These are phyloP conservation scores for Mixia osmundae DNA, from an alignment of 1,284 basidiomycete genomes.

Conservation along the genomic window DNA sequence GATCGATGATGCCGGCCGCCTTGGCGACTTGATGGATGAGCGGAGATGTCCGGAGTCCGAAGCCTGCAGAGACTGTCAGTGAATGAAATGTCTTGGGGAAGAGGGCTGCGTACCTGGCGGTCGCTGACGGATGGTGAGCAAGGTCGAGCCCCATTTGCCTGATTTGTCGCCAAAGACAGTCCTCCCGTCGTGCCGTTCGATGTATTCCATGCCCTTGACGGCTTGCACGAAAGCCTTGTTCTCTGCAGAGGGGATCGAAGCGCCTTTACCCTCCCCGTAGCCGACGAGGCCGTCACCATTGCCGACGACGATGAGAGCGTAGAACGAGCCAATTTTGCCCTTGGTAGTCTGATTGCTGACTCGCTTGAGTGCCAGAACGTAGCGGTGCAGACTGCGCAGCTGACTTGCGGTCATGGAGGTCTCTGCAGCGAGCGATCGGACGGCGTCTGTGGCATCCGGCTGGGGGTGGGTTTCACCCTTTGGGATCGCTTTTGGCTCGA, in stretches of 20 bases:
- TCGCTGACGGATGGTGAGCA: slow-evolving; percentile 58
- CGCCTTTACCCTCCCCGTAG: slow-evolving; percentile 65
- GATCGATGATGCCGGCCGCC: slow-evolving; percentile 81
- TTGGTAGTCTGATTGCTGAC: slow-evolving; percentile 66
- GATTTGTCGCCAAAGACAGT: slow-evolving; percentile 60
- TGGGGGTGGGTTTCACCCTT: too few relatives aligned
- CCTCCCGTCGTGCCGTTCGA: slow-evolving; percentile 65
- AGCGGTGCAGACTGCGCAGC: slow-evolving; percentile 12
- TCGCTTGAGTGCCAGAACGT: slow-evolving; percentile 21
- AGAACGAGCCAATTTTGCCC: slow-evolving; percentile 47
- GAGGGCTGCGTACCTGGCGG: slow-evolving; percentile 27
- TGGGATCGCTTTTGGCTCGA: too few relatives aligned
- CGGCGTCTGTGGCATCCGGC: not conserved
- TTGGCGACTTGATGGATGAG: slow-evolving; percentile 64
- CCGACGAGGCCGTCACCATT: slow-evolving; percentile 68
- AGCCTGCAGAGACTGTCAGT: slow-evolving; percentile 30
- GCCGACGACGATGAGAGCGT: slow-evolving; percentile 53
- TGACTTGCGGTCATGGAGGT: slow-evolving; percentile 1
- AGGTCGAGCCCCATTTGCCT: slow-evolving; percentile 64
- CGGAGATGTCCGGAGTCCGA: slow-evolving; percentile 74
- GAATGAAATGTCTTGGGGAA: not conserved
- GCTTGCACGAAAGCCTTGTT: slow-evolving; percentile 47
- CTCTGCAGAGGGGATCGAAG: slow-evolving; percentile 32
- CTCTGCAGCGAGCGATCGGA: not conserved
- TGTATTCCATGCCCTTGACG: slow-evolving; percentile 63